phyloP scores from a whole-genome alignment of 305 asterid species.

The Vinca major region DNA sequence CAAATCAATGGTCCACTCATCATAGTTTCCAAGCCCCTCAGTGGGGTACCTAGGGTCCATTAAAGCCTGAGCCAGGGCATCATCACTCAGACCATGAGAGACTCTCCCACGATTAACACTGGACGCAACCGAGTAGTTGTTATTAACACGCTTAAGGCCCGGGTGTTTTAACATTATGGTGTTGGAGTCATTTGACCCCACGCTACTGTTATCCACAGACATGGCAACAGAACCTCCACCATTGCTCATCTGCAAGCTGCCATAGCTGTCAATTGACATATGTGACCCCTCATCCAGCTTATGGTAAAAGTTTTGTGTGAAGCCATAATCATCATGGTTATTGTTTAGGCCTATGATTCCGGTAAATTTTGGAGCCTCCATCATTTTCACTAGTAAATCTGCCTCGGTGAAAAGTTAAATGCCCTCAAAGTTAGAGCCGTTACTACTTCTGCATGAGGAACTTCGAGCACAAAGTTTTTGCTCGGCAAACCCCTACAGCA shows the following conservation, averaged over 20 bases:
- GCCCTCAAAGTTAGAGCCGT: constrained; percentile 9
- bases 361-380: constrained; percentile 80
- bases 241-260: constrained; percentile 87
- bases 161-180: constrained; percentile 81
- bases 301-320: constrained; percentile 72
- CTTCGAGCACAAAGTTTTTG: constrained; percentile 20
- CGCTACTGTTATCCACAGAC: constrained; percentile 83
- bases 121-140: constrained; percentile 67
- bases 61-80: constrained; percentile 86
- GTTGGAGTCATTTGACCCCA: constrained; percentile 82
- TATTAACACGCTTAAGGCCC: constrained; percentile 72
- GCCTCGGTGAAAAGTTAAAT: constrained; percentile 16
- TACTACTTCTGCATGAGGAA: constrained; percentile 43
- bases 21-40: constrained; percentile 79
- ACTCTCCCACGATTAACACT: constrained; percentile 66
- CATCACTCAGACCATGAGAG: constrained; percentile 71
- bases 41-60: constrained; percentile 78
- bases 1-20: constrained; percentile 95
- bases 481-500: constrained; percentile 19
- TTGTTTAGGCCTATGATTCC: constrained; percentile 77
- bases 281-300: constrained; percentile 93
- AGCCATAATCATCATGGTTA: constrained; percentile 64
- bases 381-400: constrained; percentile 39
- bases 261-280: constrained; percentile 85
- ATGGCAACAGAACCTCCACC: constrained; percentile 99